These are phyloP conservation scores for Cucumis sativus DNA, from an alignment of 306 rosid genomes.

Conservation along the genomic window DNA sequence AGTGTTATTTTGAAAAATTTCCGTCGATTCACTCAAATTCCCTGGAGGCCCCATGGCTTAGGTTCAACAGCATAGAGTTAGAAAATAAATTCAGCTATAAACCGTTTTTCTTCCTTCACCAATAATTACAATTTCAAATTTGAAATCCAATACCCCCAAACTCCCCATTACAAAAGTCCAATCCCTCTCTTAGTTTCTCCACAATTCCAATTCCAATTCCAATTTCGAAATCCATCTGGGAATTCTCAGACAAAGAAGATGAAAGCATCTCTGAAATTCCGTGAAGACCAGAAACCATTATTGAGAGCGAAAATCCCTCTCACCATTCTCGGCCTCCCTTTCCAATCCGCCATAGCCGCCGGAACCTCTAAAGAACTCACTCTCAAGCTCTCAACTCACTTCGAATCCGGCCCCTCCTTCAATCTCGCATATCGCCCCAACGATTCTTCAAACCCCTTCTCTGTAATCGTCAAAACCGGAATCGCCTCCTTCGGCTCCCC, in stretches of 20 bases:
- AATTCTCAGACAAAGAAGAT: constrained; percentile 6
- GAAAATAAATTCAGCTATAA: neutral
- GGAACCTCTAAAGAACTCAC: constrained; percentile 74
- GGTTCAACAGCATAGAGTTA: neutral
- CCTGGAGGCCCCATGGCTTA: neutral
- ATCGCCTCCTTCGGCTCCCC: constrained; percentile 32
- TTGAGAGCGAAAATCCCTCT: constrained; percentile 67
- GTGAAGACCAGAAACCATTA: constrained; percentile 67
- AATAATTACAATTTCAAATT: neutral
- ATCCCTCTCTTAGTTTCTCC: neutral
- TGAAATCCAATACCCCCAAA: neutral
- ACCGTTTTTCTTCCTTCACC: neutral
- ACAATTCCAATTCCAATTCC: neutral
- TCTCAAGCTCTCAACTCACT: constrained; percentile 63
- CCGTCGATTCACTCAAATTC: too few relatives aligned
- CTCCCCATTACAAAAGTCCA: neutral
- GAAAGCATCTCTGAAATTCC: constrained; percentile 87
- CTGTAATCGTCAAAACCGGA: neutral
- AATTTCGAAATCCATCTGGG: too few relatives aligned
- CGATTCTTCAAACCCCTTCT: neutral
- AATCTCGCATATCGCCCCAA: neutral
- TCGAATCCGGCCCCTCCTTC: constrained; percentile 38
- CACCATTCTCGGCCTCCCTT: constrained; percentile 59
- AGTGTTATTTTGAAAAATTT: too few relatives aligned
- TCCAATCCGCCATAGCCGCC: constrained; percentile 72